phyloP scores from a whole-genome alignment of 306 rosid genomes.

The Pterocarpus santalinus region DNA sequence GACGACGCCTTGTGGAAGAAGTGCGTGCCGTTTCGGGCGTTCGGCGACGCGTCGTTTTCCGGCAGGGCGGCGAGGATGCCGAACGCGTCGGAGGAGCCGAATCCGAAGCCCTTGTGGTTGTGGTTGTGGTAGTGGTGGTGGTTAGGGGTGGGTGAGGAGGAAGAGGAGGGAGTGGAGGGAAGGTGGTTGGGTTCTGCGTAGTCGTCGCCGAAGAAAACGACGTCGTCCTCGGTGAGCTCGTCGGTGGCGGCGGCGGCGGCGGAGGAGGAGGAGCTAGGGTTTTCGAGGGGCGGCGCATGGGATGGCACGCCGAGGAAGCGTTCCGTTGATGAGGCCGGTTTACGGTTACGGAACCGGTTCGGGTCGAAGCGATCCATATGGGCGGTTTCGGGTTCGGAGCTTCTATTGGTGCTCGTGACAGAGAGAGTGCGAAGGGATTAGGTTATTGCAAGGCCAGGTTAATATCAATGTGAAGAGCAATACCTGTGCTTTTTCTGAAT shows the following conservation, averaged over 20 bases:
- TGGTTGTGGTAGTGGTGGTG: constrained; percentile 39
- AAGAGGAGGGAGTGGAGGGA: constrained; percentile 38
- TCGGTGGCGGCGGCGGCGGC: constrained; percentile 46
- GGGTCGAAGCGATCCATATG: constrained; percentile 39
- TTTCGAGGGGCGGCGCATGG: constrained; percentile 34
- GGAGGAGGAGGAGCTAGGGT: constrained; percentile 22
- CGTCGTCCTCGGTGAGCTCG: constrained; percentile 81
- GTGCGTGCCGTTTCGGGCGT: constrained; percentile 49
- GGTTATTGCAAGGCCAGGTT: not conserved
- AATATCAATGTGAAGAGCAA: not conserved
- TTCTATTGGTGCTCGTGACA: not conserved
- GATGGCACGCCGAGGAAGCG: constrained; percentile 53
- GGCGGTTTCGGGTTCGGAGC: constrained; percentile 2
- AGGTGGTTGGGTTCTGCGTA: constrained; percentile 52
- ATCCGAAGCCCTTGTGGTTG: constrained; percentile 49
- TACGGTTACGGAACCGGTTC: constrained; percentile 33
- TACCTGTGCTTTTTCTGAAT: constrained; percentile 18
- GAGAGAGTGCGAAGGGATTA: too few relatives aligned
- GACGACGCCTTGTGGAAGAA: constrained; percentile 59
- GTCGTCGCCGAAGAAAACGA: constrained; percentile 67
- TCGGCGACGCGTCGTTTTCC: constrained; percentile 60
- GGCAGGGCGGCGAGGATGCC: constrained; percentile 92
- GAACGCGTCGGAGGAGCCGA: constrained; percentile 56
- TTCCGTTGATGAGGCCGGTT: constrained; percentile 17
- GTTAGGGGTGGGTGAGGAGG: constrained; percentile 56